Conservation (phyloP, 2,329 filamentous ascomycete species). For the Botrytis porri region DNA sequence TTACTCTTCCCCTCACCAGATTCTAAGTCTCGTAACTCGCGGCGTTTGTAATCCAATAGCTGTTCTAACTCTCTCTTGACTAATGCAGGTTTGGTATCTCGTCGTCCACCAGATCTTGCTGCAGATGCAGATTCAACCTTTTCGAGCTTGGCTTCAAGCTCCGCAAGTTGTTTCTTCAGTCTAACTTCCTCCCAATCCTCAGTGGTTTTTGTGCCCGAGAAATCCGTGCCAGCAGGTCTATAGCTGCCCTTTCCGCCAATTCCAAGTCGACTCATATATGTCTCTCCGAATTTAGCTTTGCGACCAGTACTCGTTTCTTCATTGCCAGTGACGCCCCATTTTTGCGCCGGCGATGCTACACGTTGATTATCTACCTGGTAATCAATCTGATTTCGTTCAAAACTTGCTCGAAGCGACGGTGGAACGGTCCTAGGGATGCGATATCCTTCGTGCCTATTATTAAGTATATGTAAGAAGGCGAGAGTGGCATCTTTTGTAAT, state of each 20-base stretch:
- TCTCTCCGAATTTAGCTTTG: conserved; percentile 96
- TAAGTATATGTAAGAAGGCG: conserved; percentile 94
- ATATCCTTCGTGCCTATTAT: conserved; percentile 91
- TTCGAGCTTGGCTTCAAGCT: conserved; percentile 83
- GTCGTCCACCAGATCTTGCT: conserved; percentile 58
- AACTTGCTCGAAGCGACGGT: conserved; percentile 83
- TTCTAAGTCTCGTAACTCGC: conserved; percentile 72
- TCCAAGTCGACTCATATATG: conserved; percentile 88
- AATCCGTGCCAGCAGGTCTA: conserved; percentile 84
- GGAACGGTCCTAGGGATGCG: conserved; percentile 90
- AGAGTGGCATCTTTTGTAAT: conserved; percentile 95
- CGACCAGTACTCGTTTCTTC: conserved; percentile 80
- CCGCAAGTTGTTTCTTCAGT: conserved; percentile 85
- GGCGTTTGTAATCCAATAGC: conserved; percentile 90
- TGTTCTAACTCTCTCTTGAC: conserved; percentile 94
- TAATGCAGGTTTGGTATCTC: conserved; percentile 80
- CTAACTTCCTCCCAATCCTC: conserved; percentile 97
- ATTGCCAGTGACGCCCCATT: conserved; percentile 76
- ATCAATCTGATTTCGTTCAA: conserved; percentile 95
- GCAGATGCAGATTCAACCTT: conserved; percentile 74
- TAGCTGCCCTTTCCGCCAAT: conserved; percentile 72
- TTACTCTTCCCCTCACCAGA: conserved; percentile 66
- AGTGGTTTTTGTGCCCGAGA: conserved; percentile 77
- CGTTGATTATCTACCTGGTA: conserved; percentile 83
- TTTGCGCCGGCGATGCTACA: conserved; percentile 59